These are phyloP conservation scores for Trichoderma guizhouense DNA, from an alignment of 2,329 filamentous ascomycete genomes.

Conservation along the genomic window DNA sequence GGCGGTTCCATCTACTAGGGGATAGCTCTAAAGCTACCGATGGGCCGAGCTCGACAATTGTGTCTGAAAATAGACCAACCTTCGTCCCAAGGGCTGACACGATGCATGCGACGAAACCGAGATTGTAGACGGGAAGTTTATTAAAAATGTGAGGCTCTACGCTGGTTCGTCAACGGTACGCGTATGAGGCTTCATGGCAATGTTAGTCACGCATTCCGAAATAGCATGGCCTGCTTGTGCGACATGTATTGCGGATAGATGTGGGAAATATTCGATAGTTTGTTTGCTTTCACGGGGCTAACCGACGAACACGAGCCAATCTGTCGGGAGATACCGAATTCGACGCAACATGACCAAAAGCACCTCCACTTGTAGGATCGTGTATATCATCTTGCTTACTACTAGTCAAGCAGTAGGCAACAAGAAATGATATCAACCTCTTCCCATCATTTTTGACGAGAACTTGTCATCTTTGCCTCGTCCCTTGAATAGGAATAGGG, in stretches of 20 bases:
- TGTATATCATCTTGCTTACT: background rate
- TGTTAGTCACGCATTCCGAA: background rate
- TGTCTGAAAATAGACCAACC: conserved; percentile 1
- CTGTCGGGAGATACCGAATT: background rate
- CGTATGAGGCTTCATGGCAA: background rate
- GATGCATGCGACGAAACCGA: background rate
- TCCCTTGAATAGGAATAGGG: background rate
- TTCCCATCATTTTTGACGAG: background rate
- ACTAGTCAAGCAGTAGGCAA: background rate
- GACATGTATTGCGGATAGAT: background rate
- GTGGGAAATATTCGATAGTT: background rate
- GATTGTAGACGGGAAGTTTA: too few relatives aligned
- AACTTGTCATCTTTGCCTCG: background rate
- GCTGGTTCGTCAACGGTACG: background rate
- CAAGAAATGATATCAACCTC: background rate
- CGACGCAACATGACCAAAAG: background rate
- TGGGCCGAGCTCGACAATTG: background rate
- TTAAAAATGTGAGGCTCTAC: background rate
- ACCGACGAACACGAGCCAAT: background rate
- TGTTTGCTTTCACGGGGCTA: background rate
- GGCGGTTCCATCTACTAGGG: background rate
- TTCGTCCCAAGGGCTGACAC: background rate
- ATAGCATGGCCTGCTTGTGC: background rate
- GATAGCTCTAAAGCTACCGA: background rate
- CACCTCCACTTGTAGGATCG: background rate